phyloP scores from a whole-genome alignment of 106 monocot species.

The Dendrobium nobile region DNA sequence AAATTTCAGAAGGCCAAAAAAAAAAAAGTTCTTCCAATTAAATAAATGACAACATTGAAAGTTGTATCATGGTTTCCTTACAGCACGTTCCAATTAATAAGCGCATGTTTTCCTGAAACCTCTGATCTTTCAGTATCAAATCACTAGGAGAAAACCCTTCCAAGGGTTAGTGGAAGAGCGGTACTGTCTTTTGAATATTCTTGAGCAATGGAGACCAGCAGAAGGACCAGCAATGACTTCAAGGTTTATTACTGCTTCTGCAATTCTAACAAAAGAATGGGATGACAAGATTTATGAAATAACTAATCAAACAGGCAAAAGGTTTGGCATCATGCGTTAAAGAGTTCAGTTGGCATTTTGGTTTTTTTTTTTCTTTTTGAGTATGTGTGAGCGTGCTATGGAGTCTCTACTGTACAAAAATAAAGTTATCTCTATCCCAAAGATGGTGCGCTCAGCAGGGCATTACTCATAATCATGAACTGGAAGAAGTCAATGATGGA shows the following conservation, averaged over 20 bases:
- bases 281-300: constrained; percentile 35
- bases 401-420: not conserved
- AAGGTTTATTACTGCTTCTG: constrained; percentile 72
- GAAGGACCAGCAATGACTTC: constrained; percentile 89
- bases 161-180: constrained; percentile 60
- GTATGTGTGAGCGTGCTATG: not conserved
- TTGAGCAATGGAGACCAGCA: constrained; percentile 40
- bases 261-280: constrained; percentile 52
- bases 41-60: not conserved
- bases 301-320: not conserved
- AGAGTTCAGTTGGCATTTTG: not conserved
- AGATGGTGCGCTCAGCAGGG: not conserved
- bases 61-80: constrained; percentile 20
- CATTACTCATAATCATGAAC: not conserved
- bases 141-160: constrained; percentile 81
- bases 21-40: not conserved
- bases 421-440: not conserved
- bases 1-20: not conserved
- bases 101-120: constrained; percentile 93
- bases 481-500: not conserved
- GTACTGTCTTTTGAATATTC: constrained; percentile 32
- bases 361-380: not conserved
- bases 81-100: constrained; percentile 74
- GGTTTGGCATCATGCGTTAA: not conserved
- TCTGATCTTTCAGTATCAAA: constrained; percentile 74